Conservation (phyloP, 257 asterid species). For the Salvia hispanica region DNA sequence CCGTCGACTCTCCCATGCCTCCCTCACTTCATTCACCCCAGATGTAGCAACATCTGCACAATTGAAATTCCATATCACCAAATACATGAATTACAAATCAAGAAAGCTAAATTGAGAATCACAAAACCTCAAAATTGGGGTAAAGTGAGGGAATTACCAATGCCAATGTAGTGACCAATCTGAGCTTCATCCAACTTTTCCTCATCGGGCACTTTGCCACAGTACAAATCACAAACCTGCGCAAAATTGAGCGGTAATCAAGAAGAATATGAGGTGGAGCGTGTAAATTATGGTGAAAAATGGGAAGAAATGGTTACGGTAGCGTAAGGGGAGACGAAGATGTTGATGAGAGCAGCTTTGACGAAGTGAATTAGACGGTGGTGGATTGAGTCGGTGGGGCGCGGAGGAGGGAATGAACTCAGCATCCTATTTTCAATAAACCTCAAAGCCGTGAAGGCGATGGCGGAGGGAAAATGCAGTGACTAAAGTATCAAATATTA, state of each 20-base stretch:
- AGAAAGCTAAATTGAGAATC: background rate
- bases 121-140: background rate
- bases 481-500: no score
- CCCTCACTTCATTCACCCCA: conserved; percentile 74
- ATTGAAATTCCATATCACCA: conserved; percentile 6
- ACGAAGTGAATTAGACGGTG: conserved; percentile 76
- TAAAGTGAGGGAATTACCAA: conserved; percentile 53
- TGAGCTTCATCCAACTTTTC: conserved; percentile 92
- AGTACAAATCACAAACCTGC: conserved; percentile 85
- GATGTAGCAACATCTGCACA: conserved; percentile 70
- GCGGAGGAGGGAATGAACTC: conserved; percentile 49
- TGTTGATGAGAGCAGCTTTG: conserved; percentile 75
- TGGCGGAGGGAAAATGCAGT: conserved; percentile 30
- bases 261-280: background rate
- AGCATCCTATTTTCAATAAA: conserved; percentile 33
- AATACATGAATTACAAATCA: background rate
- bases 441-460: background rate
- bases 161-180: conserved; percentile 94
- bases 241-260: conserved; percentile 11
- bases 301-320: conserved; percentile 41
- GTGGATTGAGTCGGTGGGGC: conserved; percentile 62
- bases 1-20: conserved; percentile 94
- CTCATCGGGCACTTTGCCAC: conserved; percentile 81
- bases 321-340: conserved; percentile 91
- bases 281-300: background rate